Evolutionary conservation across 352 stramenopile genomes (phyloP).

Genomic region (Peronospora tabacina): DNA sequence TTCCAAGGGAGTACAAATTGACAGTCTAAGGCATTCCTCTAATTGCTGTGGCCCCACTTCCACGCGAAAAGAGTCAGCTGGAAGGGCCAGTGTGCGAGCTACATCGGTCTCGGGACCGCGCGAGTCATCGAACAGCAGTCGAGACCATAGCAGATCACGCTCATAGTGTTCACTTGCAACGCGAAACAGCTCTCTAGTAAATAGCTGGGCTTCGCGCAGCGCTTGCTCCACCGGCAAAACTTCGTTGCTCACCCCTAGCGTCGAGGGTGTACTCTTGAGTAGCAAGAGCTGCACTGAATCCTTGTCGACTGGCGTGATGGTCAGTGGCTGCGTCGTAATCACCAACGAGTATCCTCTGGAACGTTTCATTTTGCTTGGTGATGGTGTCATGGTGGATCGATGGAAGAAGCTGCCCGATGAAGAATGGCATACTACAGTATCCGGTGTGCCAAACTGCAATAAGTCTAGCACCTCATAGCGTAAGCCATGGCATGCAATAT

Average conservation of each 20-base stretch:
- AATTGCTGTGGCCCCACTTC: conserved; percentile 77
- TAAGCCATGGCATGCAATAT: conserved; percentile 75
- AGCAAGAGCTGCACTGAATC: conserved; percentile 66
- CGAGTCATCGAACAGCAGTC: conserved; percentile 62
- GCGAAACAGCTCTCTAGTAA: conserved; percentile 71
- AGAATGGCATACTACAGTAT: conserved; percentile 76
- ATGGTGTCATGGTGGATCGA: conserved; percentile 24
- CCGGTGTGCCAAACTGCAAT: conserved; percentile 77
- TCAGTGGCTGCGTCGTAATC: conserved; percentile 65
- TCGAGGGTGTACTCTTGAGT: conserved; percentile 40
- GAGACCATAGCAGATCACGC: conserved; percentile 80
- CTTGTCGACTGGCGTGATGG: conserved; percentile 40
- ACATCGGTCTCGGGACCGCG: conserved; percentile 45
- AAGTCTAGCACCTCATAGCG: conserved; percentile 80
- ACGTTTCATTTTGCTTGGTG: conserved; percentile 17
- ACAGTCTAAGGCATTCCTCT: conserved; percentile 76
- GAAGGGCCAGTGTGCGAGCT: conserved; percentile 43
- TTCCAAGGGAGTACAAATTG: conserved; percentile 70
- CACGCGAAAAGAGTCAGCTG: conserved; percentile 50
- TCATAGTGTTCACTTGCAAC: conserved; percentile 77
- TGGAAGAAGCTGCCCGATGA: conserved; percentile 74
- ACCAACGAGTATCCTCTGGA: conserved; percentile 60
- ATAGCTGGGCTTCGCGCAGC: conserved; percentile 67
- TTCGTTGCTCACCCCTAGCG: conserved; percentile 37
- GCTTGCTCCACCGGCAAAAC: conserved; percentile 55